Percentiles rank a stretch among this genome's conserved stretches.
phyloP scores from a whole-genome alignment of 2,329 filamentous ascomycete species.

The Dothideomycetes sp. region DNA sequence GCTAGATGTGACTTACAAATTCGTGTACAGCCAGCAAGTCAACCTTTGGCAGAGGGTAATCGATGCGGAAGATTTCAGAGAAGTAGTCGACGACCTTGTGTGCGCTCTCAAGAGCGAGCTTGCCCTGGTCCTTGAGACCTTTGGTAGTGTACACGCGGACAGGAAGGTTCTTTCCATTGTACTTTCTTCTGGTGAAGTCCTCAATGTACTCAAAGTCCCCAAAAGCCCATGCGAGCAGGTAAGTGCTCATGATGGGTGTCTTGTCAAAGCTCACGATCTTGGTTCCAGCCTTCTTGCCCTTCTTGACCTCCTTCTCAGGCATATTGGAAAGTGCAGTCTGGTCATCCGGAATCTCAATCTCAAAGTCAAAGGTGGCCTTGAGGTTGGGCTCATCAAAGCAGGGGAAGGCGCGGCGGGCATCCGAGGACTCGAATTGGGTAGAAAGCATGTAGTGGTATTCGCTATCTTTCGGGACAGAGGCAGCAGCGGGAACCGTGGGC shows the following conservation, averaged over 20 bases:
- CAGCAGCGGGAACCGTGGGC: conserved; percentile 57
- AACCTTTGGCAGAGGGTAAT: conserved; percentile 86
- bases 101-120: conserved; percentile 80
- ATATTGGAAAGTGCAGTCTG: conserved; percentile 91
- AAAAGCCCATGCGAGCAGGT: conserved; percentile 85
- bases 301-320: conserved; percentile 65
- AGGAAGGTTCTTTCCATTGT: conserved; percentile 82
- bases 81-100: conserved; percentile 94
- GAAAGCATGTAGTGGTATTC: conserved; percentile 63
- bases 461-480: conserved; percentile 64
- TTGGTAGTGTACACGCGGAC: conserved; percentile 93
- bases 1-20: conserved; percentile 50
- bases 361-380: conserved; percentile 90
- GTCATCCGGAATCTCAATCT: conserved; percentile 81
- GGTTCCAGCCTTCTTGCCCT: conserved; percentile 55
- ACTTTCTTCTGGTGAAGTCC: conserved; percentile 76
- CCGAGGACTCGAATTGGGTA: conserved; percentile 95
- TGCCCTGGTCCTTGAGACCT: conserved; percentile 86
- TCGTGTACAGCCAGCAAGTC: conserved; percentile 87
- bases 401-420: conserved; percentile 88
- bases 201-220: conserved; percentile 97
- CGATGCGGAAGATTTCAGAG: conserved; percentile 85
- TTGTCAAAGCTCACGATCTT: conserved; percentile 67
- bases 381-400: conserved; percentile 98
- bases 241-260: conserved; percentile 80